phyloP scores from a whole-genome alignment of 352 stramenopile species.

The Albugo candida region DNA sequence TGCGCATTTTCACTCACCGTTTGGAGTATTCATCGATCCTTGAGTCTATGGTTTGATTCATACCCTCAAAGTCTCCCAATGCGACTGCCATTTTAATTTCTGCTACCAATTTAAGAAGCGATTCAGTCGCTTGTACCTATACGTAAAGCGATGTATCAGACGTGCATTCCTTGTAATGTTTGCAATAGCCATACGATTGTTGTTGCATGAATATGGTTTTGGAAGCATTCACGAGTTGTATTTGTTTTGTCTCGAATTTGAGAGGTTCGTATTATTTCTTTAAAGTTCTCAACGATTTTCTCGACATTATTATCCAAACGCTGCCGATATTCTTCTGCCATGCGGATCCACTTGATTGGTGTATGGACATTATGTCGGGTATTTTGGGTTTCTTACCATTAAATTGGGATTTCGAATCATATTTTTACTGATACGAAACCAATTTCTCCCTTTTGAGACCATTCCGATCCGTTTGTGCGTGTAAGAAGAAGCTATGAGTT shows the following conservation, averaged over 20 bases:
- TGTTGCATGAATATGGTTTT: constrained; percentile 68
- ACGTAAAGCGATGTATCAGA: not conserved
- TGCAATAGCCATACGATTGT: constrained; percentile 21
- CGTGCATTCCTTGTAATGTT: not conserved
- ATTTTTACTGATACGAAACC: no score
- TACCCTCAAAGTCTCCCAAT: constrained; percentile 66
- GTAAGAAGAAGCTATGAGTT: not conserved
- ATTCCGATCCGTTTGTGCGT: no score
- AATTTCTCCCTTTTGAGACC: no score
- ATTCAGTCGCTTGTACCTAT: constrained; percentile 54
- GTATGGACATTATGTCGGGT: no score
- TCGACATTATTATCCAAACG: constrained; percentile 75
- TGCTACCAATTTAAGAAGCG: constrained; percentile 56
- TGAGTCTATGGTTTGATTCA: constrained; percentile 67
- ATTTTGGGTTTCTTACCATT: no score
- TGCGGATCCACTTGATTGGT: constrained; percentile 6
- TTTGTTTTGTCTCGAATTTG: constrained; percentile 71
- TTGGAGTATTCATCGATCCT: constrained; percentile 49
- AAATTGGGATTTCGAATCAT: no score
- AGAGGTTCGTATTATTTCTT: constrained; percentile 56
- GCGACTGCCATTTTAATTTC: constrained; percentile 69
- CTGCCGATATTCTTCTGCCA: constrained; percentile 73
- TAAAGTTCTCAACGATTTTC: constrained; percentile 78
- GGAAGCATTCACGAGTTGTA: constrained; percentile 55
- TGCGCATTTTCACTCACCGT: constrained; percentile 11